These are phyloP conservation scores for Dinochytrium kinnereticum DNA, from an alignment of 371 early-diverging fungal genomes.

Conservation along the genomic window DNA sequence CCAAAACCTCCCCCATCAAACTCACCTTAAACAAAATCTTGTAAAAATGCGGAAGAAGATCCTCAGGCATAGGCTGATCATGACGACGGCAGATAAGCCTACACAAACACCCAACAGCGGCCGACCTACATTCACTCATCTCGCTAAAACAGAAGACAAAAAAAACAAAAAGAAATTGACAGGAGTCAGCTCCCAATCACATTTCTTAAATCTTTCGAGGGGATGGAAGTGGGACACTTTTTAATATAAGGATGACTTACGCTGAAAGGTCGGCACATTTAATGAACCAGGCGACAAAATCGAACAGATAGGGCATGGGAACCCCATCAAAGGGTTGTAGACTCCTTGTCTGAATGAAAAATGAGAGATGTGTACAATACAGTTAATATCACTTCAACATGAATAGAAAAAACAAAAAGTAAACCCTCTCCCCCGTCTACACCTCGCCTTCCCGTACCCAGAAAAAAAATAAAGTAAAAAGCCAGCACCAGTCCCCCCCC, in stretches of 20 bases:
- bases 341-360: slow-evolving; percentile 48
- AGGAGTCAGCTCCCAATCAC: too few relatives aligned
- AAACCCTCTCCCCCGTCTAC: too few relatives aligned
- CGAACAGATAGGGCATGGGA: slow-evolving; percentile 67
- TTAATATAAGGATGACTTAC: too few relatives aligned
- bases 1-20: too few relatives aligned
- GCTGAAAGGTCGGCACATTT: slow-evolving; percentile 64
- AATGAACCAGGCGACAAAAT: slow-evolving; percentile 69
- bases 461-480: too few relatives aligned
- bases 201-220: too few relatives aligned
- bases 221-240: too few relatives aligned
- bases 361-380: too few relatives aligned
- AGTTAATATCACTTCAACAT: too few relatives aligned
- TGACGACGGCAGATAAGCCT: slow-evolving; percentile 73
- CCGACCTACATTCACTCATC: slow-evolving; percentile 61
- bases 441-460: too few relatives aligned
- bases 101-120: slow-evolving; percentile 73
- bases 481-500: too few relatives aligned
- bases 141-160: slow-evolving; percentile 47
- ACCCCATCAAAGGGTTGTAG: slow-evolving; percentile 62
- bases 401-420: too few relatives aligned
- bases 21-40: slow-evolving; percentile 62
- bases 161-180: slow-evolving; percentile 7
- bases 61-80: slow-evolving; percentile 63
- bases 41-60: slow-evolving; percentile 72